Evolutionary conservation across 2,329 filamentous ascomycete genomes (phyloP), one percentile per base, ranked within the genome.

Genomic region (Cercospora sojina): DNA sequence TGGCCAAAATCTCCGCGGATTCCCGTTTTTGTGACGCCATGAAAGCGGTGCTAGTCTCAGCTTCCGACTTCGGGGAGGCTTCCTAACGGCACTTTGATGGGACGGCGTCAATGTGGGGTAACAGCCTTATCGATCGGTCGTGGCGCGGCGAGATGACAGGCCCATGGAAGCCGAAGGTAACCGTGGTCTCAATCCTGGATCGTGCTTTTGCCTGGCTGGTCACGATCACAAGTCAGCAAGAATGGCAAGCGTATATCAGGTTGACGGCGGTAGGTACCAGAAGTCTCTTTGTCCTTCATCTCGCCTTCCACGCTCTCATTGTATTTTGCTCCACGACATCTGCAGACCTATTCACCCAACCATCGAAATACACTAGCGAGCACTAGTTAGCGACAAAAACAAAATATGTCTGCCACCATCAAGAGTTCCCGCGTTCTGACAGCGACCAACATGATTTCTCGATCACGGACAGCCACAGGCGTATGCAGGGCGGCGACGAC

Each of bases 351-450:
- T 31, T 62, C 43, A 23, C 31, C 29, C 38, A 31, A 41, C 62
- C 47, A 27, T 16, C 43, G 7, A 29, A 31, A 47, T 55, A 10
- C 18, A 53, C 13, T 35, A 55, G 27, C 56, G 29, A 55, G 29
- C 25, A 29, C 25, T 38, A 62, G n/a, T n/a, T n/a, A 41, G 27
- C 43, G 29, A 29, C n/a, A 32, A 47, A 13, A 23, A 10, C 32
- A 20, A 32, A 23, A 10, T 12, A 64, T 60, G 56, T 57, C 57
- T 51, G 18, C 57, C 18, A 29, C 63, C 27, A 43, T 65, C 43
- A 65, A 60, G 63, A 51, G 35, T 10, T 27, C 62, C 16, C 55
- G 56, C 25, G 62, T 56, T 59, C 62, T 59, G 61, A 51, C 55
- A 10, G 12, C 55, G 10, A 56, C 47, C 23, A 59, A 47, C 13